These are phyloP conservation scores for Chromosphaera perkinsii DNA, from an alignment of 208 protist genomes.

Conservation along the genomic window DNA sequence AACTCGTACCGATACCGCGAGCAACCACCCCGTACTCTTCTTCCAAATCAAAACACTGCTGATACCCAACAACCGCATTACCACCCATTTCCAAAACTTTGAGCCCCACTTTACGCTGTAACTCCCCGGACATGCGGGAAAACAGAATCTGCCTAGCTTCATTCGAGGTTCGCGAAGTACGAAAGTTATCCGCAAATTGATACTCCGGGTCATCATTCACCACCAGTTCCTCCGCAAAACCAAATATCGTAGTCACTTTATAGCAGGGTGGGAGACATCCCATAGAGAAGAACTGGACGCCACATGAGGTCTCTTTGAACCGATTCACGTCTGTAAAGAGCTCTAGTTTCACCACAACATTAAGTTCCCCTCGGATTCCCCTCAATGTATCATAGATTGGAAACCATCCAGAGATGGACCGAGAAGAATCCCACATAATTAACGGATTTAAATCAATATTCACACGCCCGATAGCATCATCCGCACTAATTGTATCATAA, in stretches of 20 bases:
- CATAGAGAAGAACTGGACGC: conserved; percentile 14
- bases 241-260: conserved; percentile 25
- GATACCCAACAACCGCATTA: conserved; percentile 45
- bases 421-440: conserved; percentile 57
- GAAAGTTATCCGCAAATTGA: conserved; percentile 63
- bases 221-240: conserved; percentile 65
- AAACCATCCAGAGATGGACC: conserved; percentile 75
- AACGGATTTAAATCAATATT: conserved; percentile 81
- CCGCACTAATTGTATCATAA: conserved; percentile 84
- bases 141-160: conserved; percentile 57
- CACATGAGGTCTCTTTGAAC: conserved; percentile 51
- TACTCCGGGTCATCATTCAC: conserved; percentile 68
- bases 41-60: conserved; percentile 24
- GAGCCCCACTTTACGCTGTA: conserved; percentile 55
- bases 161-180: conserved; percentile 58
- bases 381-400: conserved; percentile 55
- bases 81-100: conserved; percentile 48
- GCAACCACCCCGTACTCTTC: conserved; percentile 26
- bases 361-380: conserved; percentile 47
- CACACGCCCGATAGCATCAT: conserved; percentile 85
- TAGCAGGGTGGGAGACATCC: conserved; percentile 5
- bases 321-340: conserved; percentile 44
- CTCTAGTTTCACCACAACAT: conserved; percentile 47
- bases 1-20: conserved; percentile 33
- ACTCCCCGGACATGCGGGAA: conserved; percentile 47